Percentiles rank a stretch among this genome's conserved stretches.
Conservation (phyloP, 23 red algal genomes). For the Cyanidiococcus yangmingshanensis region DNA sequence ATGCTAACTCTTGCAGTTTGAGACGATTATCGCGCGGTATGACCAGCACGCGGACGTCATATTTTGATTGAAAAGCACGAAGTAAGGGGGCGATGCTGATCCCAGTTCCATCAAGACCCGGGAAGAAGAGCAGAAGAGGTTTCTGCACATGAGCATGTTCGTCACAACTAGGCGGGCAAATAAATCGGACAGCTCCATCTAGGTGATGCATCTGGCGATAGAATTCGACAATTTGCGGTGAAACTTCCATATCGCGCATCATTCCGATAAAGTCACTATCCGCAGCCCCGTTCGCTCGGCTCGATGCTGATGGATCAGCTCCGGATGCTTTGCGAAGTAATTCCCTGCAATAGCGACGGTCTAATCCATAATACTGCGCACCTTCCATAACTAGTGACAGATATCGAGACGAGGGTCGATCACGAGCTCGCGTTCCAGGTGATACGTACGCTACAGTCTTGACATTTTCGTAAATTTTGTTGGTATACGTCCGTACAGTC, state of each 20-base stretch:
- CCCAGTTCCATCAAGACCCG: slow-evolving; percentile 89
- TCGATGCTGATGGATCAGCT: neutral
- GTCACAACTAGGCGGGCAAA: neutral
- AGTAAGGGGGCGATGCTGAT: slow-evolving; percentile 54
- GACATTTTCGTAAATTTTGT: neutral
- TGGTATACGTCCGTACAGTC: neutral
- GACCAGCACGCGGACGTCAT: slow-evolving; percentile 45
- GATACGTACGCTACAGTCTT: neutral
- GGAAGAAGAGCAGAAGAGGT: slow-evolving; percentile 56
- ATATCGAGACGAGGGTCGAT: neutral
- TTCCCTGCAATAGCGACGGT: neutral
- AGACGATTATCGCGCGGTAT: slow-evolving; percentile 41
- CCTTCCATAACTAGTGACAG: neutral
- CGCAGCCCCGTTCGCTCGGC: neutral
- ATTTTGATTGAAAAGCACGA: slow-evolving; percentile 30
- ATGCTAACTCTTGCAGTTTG: neutral
- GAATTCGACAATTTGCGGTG: neutral
- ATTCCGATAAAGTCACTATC: neutral
- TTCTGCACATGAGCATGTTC: slow-evolving; percentile 16
- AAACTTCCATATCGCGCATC: neutral
- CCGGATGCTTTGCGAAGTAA: neutral
- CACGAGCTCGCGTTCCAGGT: neutral
- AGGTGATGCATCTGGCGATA: neutral
- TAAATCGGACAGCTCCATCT: neutral
- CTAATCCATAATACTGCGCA: neutral